These are phyloP conservation scores for Fusarium acutatum DNA, from an alignment of 2,329 filamentous ascomycete species.

Conservation along the genomic window DNA sequence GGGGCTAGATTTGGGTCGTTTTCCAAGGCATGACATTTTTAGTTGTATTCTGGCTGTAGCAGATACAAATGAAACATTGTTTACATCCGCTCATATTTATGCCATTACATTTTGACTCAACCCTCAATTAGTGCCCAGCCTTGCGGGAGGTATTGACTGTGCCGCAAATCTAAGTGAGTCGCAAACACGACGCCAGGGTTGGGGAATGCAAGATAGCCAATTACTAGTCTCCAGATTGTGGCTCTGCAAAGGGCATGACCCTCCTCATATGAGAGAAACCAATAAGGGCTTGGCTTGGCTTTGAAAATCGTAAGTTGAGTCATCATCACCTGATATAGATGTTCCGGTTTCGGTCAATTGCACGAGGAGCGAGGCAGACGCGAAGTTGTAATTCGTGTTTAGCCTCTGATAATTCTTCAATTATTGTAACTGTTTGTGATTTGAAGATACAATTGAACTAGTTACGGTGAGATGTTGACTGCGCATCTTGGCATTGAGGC, in stretches of 20 bases:
- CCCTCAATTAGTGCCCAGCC: not conserved
- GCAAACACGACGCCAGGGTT: not conserved
- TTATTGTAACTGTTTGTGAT: not conserved
- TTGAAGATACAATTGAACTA: not conserved
- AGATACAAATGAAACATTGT: not conserved
- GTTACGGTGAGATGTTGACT: not conserved
- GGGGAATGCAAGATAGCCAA: not conserved
- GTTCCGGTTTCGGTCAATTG: not conserved
- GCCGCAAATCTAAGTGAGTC: not conserved
- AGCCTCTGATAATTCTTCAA: not conserved
- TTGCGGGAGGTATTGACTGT: not conserved
- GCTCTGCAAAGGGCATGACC: not conserved
- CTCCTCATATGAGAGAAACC: not conserved
- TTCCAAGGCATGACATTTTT: not conserved
- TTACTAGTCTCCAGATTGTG: not conserved
- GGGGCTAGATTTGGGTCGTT: rapidly evolving
- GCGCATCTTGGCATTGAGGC: not conserved
- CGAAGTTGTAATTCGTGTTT: not conserved
- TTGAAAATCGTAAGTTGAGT: not conserved
- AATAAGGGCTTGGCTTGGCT: not conserved
- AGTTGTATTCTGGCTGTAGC: not conserved
- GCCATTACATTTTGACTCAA: rapidly evolving
- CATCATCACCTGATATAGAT: not conserved
- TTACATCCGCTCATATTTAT: rapidly evolving
- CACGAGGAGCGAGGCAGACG: not conserved